phyloP scores from a whole-genome alignment of 1,284 basidiomycete species.

The Puccinia coronata region DNA sequence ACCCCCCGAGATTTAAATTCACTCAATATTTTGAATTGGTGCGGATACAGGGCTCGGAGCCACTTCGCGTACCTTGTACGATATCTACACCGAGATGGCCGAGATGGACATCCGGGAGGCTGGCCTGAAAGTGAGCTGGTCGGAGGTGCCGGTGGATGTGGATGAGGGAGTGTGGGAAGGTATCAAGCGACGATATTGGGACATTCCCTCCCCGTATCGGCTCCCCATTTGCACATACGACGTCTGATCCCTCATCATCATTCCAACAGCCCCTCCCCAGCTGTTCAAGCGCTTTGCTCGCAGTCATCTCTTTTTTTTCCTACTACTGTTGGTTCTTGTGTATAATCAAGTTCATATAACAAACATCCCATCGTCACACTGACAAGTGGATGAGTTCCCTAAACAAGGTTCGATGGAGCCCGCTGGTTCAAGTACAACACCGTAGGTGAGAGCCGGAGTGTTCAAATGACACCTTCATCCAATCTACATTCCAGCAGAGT shows the following conservation, averaged over 20 bases:
- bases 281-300: too few relatives aligned
- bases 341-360: too few relatives aligned
- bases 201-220: slow-evolving; percentile 41
- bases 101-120: slow-evolving; percentile 40
- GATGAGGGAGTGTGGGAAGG: slow-evolving; percentile 49
- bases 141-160: slow-evolving; percentile 32
- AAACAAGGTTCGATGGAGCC: too few relatives aligned
- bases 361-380: too few relatives aligned
- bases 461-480: slow-evolving; percentile 33
- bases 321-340: too few relatives aligned
- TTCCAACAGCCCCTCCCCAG: neutral
- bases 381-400: too few relatives aligned
- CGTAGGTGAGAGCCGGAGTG: neutral
- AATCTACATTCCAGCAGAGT: neutral
- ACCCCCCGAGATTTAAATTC: neutral
- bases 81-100: slow-evolving; percentile 42
- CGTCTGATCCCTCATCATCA: slow-evolving; percentile 13
- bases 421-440: neutral
- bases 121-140: slow-evolving; percentile 33
- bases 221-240: slow-evolving; percentile 38
- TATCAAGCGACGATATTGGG: slow-evolving; percentile 44
- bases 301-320: too few relatives aligned
- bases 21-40: neutral
- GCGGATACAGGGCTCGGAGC: slow-evolving; percentile 42
- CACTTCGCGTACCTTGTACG: slow-evolving; percentile 39